Evolutionary conservation across 2,329 filamentous ascomycete genomes (phyloP).

Genomic region (Paracorniculantispora psalliotae): DNA sequence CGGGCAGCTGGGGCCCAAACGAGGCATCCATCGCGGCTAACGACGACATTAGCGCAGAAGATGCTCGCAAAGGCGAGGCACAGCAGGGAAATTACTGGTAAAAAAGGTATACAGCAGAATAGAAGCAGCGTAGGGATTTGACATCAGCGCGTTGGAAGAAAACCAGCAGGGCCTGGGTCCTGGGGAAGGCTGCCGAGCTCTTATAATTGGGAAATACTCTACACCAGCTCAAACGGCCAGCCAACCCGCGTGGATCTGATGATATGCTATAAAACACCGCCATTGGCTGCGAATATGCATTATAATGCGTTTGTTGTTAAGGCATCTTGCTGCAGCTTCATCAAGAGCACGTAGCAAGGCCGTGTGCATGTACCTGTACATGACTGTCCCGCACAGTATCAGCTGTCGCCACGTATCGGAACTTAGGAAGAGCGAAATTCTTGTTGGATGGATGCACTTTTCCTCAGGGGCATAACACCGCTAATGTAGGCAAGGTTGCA

Average conservation of each 20-base stretch:
- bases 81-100: too few relatives aligned
- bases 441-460: not conserved
- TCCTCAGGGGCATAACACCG: not conserved
- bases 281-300: not conserved
- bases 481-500: not conserved
- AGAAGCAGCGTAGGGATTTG: too few relatives aligned
- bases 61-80: not conserved
- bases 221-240: not conserved
- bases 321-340: not conserved
- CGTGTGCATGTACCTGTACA: not conserved
- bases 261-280: too few relatives aligned
- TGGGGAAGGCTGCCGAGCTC: too few relatives aligned
- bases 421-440: not conserved
- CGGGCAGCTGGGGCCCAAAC: slow-evolving; percentile 6
- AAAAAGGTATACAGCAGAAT: too few relatives aligned
- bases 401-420: too few relatives aligned
- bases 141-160: too few relatives aligned
- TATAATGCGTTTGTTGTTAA: not conserved
- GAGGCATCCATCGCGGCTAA: not conserved
- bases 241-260: not conserved
- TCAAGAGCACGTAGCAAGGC: not conserved
- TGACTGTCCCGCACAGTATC: not conserved
- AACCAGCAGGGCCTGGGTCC: too few relatives aligned
- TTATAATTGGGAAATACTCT: too few relatives aligned
- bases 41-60: not conserved